These are phyloP conservation scores for Ziziphus jujuba DNA, from an alignment of 306 rosid species.

Conservation along the genomic window DNA sequence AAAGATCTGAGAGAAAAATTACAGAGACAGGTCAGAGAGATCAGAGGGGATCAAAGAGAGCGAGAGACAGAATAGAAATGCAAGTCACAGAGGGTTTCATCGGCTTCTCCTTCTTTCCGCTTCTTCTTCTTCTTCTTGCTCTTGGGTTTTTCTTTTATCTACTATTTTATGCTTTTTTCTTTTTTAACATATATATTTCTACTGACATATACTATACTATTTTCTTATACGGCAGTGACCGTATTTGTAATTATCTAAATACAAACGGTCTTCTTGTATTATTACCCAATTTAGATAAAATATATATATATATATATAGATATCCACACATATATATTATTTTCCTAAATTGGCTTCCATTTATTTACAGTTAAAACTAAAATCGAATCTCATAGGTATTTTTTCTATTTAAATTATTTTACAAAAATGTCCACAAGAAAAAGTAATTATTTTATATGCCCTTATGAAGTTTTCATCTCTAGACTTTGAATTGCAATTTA, in stretches of 20 bases:
- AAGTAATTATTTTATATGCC: no score
- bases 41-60: constrained; percentile 9
- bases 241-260: constrained; percentile 10
- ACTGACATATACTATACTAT: not conserved
- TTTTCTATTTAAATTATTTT: no score
- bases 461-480: no score
- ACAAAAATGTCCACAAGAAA: no score
- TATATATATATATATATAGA: no score
- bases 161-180: not conserved
- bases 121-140: not conserved
- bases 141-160: not conserved
- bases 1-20: not conserved
- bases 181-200: not conserved
- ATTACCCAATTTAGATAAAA: not conserved
- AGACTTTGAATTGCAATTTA: no score
- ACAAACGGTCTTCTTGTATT: not conserved
- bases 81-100: constrained; percentile 6
- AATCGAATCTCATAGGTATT: no score
- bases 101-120: not conserved
- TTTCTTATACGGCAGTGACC: constrained; percentile 12
- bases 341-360: no score
- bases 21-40: not conserved
- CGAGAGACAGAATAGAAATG: constrained; percentile 6
- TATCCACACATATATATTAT: not conserved
- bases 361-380: no score